Evolutionary conservation across 2,329 filamentous ascomycete species (phyloP), one percentile per base, ranked within the genome.

Genomic region (Tothia fuscella): DNA sequence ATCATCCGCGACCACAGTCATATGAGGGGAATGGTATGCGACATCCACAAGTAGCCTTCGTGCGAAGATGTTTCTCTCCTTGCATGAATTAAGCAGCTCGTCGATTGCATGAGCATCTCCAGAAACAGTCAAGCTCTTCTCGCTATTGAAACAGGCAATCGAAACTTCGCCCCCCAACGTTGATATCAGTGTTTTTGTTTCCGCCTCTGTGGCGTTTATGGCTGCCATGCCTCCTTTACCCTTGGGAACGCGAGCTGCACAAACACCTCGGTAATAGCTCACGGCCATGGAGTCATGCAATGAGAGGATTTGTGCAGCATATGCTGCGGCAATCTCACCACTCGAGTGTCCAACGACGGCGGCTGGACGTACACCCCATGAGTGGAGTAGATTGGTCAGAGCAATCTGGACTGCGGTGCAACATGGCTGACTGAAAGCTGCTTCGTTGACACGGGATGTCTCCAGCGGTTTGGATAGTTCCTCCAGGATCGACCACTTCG

Each of bases 331-430:
- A 12, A 59, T 56, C 41, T 59, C 57, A 10, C 57, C 57, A n/a
- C 36, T 47, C 3, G 50, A 54, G 41, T 60, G 57, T 4, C 57
- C 57, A 21, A 53, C 44, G 0, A 53, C 51, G 10, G 44, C 41
- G 9, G 16, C 19, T 3, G 56, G 52, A 6, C 7, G 4, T 9
- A 58, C 42, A 6, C 40, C 43, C 47, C 48, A 53, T 7, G 44
- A 32, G 12, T 10, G 9, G 1, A 71, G 55, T 0, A 64, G 48
- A 12, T 67, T 57, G 0, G 67, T 54, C 1, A 72, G 48, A 0
- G 56, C 70, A 2, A 76, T 57, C 47, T 76, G 73, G 1, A 77
- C 31, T 0, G 71, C 70, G 0, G 71, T 74, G 39, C 66, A 74
- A 1, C 72, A 50, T 0, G 72, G 67, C 46, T 76, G 72, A 0